These are phyloP conservation scores for Globisporangium viniferum DNA, from an alignment of 352 stramenopile genomes.

Conservation along the genomic window DNA sequence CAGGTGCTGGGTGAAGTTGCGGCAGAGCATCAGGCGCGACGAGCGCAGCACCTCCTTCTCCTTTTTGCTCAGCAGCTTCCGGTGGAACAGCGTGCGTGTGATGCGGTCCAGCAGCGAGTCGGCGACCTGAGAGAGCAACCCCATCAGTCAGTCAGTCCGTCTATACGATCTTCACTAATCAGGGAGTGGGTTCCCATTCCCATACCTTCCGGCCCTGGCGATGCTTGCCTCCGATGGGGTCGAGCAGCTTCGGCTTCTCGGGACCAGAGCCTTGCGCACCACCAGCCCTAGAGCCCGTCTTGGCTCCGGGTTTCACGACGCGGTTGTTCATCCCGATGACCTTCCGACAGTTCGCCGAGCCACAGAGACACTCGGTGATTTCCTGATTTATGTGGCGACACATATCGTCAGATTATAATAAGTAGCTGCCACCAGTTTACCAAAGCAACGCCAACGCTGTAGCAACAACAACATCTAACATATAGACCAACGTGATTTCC, in stretches of 20 bases:
- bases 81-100: slow-evolving; percentile 31
- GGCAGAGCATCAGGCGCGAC: slow-evolving; percentile 56
- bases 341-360: slow-evolving; percentile 55
- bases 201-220: slow-evolving; percentile 41
- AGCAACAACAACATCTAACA: background rate
- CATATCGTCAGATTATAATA: background rate
- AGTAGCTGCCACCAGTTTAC: background rate
- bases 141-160: background rate
- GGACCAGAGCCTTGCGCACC: background rate
- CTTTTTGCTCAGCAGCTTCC: slow-evolving; percentile 41
- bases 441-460: background rate
- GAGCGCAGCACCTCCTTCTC: slow-evolving; percentile 46
- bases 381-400: slow-evolving; percentile 32
- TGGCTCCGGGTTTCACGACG: slow-evolving; percentile 24
- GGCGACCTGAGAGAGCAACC: slow-evolving; percentile 31
- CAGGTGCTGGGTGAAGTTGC: slow-evolving; percentile 51
- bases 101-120: slow-evolving; percentile 64
- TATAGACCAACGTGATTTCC: background rate
- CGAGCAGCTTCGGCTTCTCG: slow-evolving; percentile 30
- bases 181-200: too few relatives aligned
- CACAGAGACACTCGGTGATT: slow-evolving; percentile 69
- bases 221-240: slow-evolving; percentile 42
- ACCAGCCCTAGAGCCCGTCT: slow-evolving; percentile 6
- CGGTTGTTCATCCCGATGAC: slow-evolving; percentile 75
- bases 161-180: background rate